A percentile compares a stretch with the other conserved stretches of the same genome.
Conservation (phyloP, 2,329 filamentous ascomycete species). For the Trichoderma citrinoviride region DNA sequence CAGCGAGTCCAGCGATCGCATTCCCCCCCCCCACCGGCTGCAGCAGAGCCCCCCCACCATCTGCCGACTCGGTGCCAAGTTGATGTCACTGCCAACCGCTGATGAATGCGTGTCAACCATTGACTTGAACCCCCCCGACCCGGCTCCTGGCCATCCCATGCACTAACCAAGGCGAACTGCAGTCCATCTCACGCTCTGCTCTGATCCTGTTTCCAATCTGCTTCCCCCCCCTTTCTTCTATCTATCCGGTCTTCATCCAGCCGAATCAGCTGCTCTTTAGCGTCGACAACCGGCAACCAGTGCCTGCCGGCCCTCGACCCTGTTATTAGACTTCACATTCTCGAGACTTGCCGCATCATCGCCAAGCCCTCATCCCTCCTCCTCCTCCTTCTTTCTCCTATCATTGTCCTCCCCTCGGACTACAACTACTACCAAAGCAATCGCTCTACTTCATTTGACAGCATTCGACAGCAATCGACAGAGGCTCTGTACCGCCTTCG, state of each 20-base stretch:
- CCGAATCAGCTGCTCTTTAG: neutral
- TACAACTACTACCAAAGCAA: neutral
- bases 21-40: neutral
- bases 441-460: neutral
- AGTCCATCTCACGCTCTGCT: neutral
- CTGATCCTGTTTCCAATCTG: neutral
- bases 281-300: constrained; percentile 18
- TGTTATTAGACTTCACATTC: constrained; percentile 30
- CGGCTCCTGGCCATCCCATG: constrained; percentile 10
- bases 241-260: constrained; percentile 15
- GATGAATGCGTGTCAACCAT: constrained; percentile 18
- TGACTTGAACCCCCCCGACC: constrained; percentile 9
- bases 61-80: neutral
- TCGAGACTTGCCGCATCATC: constrained; percentile 25
- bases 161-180: neutral
- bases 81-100: neutral
- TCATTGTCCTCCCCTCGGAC: neutral
- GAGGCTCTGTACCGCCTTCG: neutral
- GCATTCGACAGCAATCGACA: neutral
- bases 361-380: neutral
- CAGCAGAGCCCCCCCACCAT: constrained; percentile 12
- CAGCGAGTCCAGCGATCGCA: neutral
- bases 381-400: neutral
- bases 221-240: neutral
- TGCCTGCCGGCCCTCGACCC: constrained; percentile 25